Percentiles rank a stretch among this genome's conserved stretches.
Evolutionary conservation across 306 rosid species (phyloP).

Genomic region (Myrica gale): DNA sequence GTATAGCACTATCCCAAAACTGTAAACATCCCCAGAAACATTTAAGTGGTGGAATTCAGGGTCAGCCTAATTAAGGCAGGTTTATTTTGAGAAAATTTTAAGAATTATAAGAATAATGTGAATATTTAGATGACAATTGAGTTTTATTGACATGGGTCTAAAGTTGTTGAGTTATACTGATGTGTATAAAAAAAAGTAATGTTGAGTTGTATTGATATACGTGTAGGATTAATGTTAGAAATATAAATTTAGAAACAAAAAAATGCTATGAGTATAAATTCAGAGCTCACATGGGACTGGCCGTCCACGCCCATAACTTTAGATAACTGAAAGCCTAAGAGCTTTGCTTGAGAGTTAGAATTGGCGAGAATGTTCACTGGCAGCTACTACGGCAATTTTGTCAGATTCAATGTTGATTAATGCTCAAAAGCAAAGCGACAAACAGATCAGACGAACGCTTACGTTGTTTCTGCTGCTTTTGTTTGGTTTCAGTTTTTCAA

Average conservation of each 20-base stretch:
- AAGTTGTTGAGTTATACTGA: too few species aligned
- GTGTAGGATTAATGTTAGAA: too few species aligned
- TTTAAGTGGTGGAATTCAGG: conserved; percentile 73
- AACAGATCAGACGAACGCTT: neutral
- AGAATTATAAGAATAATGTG: too few species aligned
- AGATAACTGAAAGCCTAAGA: conserved; percentile 68
- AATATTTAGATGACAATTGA: too few species aligned
- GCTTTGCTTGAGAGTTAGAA: conserved; percentile 54
- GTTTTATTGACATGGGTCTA: too few species aligned
- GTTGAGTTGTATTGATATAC: too few species aligned
- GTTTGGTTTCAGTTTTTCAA: neutral
- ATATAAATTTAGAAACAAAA: too few species aligned
- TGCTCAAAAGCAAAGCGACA: neutral
- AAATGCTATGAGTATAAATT: too few species aligned
- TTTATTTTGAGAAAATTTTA: too few species aligned
- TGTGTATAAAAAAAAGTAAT: too few species aligned
- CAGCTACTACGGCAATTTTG: conserved; percentile 32
- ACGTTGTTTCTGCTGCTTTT: neutral
- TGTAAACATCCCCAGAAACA: conserved; percentile 63
- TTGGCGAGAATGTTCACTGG: conserved; percentile 66
- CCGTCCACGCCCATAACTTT: conserved; percentile 47
- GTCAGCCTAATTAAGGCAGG: too few species aligned
- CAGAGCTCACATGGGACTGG: conserved; percentile 64
- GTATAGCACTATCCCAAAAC: conserved; percentile 57
- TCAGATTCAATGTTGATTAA: neutral